Conservation (phyloP, 2,329 filamentous ascomycete genomes). For the Fusarium denticulatum region DNA sequence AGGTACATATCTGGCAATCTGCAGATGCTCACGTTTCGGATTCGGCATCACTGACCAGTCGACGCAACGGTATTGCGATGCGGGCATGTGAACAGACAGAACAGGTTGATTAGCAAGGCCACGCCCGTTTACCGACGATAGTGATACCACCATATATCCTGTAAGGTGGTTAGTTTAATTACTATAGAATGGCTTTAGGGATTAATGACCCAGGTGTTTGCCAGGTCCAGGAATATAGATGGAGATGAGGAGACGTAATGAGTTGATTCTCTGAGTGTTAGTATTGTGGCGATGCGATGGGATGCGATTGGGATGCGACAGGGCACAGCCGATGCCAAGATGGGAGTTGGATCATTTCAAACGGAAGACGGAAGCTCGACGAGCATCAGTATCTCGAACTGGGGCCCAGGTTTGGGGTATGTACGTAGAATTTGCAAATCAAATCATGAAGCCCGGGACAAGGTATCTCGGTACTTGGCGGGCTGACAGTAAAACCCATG, state of each 20-base stretch:
- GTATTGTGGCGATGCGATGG: slow-evolving; percentile 38
- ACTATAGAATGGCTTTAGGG: background rate
- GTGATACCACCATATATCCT: background rate
- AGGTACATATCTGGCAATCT: background rate
- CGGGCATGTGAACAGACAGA: slow-evolving; percentile 22
- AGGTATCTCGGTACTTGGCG: slow-evolving; percentile 33
- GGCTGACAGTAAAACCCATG: slow-evolving; percentile 16
- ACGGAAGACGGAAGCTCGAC: background rate
- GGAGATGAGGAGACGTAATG: slow-evolving; percentile 27
- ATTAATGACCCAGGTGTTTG: slow-evolving; percentile 8
- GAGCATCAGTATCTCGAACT: background rate
- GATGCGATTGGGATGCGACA: slow-evolving; percentile 8
- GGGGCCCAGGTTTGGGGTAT: slow-evolving; percentile 1
- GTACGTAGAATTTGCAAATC: slow-evolving; percentile 6
- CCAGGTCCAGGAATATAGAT: background rate
- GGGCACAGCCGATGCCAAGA: slow-evolving; percentile 32
- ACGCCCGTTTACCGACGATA: slow-evolving; percentile 2
- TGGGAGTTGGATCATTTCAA: slow-evolving; percentile 19
- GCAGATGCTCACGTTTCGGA: slow-evolving; percentile 19
- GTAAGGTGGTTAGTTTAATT: background rate
- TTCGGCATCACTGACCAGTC: background rate
- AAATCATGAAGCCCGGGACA: slow-evolving; percentile 1
- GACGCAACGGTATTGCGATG: background rate
- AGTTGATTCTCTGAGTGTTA: background rate
- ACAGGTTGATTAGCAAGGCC: background rate